These are phyloP conservation scores for Yamadazyma phyllophila DNA, from an alignment of 805 yeast genomes.

Conservation along the genomic window DNA sequence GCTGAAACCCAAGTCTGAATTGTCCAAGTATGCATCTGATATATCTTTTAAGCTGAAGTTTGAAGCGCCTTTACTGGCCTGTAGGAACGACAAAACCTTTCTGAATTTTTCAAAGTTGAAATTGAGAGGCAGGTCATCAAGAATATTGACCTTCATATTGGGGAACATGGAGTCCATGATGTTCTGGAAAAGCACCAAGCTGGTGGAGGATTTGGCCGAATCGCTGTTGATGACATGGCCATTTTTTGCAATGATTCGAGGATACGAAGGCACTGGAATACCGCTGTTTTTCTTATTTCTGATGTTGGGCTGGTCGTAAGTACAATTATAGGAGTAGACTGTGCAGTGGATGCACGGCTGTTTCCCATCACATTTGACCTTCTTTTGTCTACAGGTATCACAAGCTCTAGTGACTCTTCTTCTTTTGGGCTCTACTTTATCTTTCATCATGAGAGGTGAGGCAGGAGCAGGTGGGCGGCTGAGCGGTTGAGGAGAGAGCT, in stretches of 20 bases:
- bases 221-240: constrained; percentile 8
- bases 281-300: constrained; percentile 46
- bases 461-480: background rate
- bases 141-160: constrained; percentile 29
- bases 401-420: constrained; percentile 74
- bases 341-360: constrained; percentile 83
- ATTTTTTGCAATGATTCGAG: constrained; percentile 8
- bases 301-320: constrained; percentile 75
- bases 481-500: too few species aligned
- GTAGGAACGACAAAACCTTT: constrained; percentile 15
- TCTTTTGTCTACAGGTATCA: constrained; percentile 70
- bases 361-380: constrained; percentile 77
- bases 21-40: constrained; percentile 26
- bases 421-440: constrained; percentile 39
- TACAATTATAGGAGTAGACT: constrained; percentile 80
- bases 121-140: constrained; percentile 28
- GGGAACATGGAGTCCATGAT: constrained; percentile 36
- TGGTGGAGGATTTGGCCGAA: constrained; percentile 15
- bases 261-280: constrained; percentile 25
- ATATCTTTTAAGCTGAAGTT: constrained; percentile 25
- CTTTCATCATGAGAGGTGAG: constrained; percentile 1
- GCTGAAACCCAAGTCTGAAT: constrained; percentile 14
- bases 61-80: background rate
- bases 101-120: constrained; percentile 37
- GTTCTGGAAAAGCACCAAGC: constrained; percentile 30